These are phyloP conservation scores for Magnusiomyces suaveolens DNA, from an alignment of 1,139 yeast species.

Conservation along the genomic window DNA sequence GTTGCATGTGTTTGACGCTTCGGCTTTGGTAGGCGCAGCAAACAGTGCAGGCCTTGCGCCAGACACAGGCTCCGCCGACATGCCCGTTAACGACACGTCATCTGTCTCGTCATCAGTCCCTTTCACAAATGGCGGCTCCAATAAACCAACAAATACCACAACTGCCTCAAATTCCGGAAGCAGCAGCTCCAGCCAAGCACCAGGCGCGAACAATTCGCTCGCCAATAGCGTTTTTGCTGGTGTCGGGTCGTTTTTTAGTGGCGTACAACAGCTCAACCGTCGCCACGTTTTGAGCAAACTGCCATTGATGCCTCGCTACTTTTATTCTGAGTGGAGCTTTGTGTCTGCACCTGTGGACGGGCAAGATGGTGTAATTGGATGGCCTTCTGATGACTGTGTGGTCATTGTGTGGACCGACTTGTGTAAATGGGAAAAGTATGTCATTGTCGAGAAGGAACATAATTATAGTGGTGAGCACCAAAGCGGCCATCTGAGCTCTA, in stretches of 20 bases:
- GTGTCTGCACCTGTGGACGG: constrained; percentile 58
- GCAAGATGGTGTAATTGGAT: constrained; percentile 56
- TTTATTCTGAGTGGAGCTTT: constrained; percentile 83
- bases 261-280: constrained; percentile 35
- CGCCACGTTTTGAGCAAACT: constrained; percentile 58
- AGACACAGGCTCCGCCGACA: background rate
- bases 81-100: background rate
- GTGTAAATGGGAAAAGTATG: constrained; percentile 80
- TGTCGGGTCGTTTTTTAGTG: constrained; percentile 9
- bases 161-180: background rate
- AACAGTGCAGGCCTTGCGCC: background rate
- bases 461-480: constrained; percentile 9
- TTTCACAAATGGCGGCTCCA: background rate
- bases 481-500: constrained; percentile 4
- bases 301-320: constrained; percentile 68
- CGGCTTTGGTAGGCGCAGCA: constrained; percentile 24
- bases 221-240: background rate
- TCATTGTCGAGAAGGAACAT: constrained; percentile 44
- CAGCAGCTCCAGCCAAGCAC: background rate
- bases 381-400: constrained; percentile 63
- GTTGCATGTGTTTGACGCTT: constrained; percentile 62
- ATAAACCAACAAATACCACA: background rate
- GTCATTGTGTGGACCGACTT: constrained; percentile 58
- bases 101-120: background rate
- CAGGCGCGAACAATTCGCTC: background rate